Base-by-base conservation (phyloP, 805 yeast genomes). In the Torulaspora gathmanii region DNA sequence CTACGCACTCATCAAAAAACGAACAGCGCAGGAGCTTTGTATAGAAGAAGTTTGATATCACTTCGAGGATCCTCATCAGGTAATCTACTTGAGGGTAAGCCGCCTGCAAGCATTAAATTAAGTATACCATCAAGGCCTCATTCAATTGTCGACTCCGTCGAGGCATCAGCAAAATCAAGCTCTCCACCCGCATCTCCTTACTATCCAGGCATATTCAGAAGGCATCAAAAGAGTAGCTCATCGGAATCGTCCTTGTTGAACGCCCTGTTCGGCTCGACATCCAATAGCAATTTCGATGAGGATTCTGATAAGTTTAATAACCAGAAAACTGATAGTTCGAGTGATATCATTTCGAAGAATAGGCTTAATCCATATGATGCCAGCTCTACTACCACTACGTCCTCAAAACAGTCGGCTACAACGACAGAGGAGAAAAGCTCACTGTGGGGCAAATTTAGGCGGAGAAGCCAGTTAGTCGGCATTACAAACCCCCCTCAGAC, bases 221-320 rank as follows among this genome's bases (percentile, higher is more conserved):
- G 81, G 50, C 87, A 82, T 54, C 73, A 76, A 38, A 74, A 85
- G 45, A 74, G 83, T n/a, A 76, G 74, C 39, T 80, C 86, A 0
- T 75, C 82, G 0, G 83, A 79, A 44, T 71, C 79, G 1, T 72
- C 80, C 0, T 45, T 71, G 1, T 61, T 71, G 45, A 70, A 65
- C 25, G 54, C 67, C 13, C 46, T 68, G 19, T 70, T 68, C 48
- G 69, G 68, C 42, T 70, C 65, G 4, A 41, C 60, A 2, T 50
- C 54, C 25, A 38, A 49, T 12, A 50, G 56, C 25, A 42, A 33
- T n/a, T n/a, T 33, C 6, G 44, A 43, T 10, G 47, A 41, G n/a
- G 42, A 40, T 20, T 33, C 29, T 31, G 38, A 42, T n/a, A 37
- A 36, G 37, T 22, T 40, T 10, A 34, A 35, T 5, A 40, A 50